These are phyloP conservation scores for Polyplosphaeria fusca DNA, from an alignment of 495 filamentous ascomycete species.

Conservation along the genomic window DNA sequence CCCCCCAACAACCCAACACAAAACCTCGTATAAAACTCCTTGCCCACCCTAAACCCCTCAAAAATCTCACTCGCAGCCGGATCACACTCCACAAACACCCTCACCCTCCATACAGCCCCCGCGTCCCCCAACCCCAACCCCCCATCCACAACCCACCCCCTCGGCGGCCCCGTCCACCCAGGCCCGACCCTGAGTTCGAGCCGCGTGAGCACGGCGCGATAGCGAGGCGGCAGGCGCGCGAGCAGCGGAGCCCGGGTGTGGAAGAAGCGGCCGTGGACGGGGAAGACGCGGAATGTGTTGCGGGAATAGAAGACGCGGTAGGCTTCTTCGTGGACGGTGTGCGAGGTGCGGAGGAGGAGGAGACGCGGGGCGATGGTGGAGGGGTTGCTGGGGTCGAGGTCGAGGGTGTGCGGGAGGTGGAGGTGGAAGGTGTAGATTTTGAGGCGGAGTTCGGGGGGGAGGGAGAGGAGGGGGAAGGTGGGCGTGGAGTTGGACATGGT, in stretches of 20 bases:
- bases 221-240: conserved; percentile 61
- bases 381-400: conserved; percentile 67
- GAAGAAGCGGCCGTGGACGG: conserved; percentile 64
- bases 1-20: conserved; percentile 55
- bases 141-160: conserved; percentile 66
- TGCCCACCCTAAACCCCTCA: conserved; percentile 64
- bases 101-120: conserved; percentile 58
- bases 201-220: conserved; percentile 62
- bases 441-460: conserved; percentile 73
- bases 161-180: conserved; percentile 73
- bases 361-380: conserved; percentile 56
- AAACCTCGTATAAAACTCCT: conserved; percentile 75
- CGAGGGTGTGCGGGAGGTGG: conserved; percentile 54
- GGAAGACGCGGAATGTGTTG: conserved; percentile 76
- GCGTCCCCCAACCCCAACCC: conserved; percentile 65
- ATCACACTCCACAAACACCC: conserved; percentile 76
- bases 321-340: conserved; percentile 67
- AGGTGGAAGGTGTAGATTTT: conserved; percentile 68
- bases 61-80: conserved; percentile 66
- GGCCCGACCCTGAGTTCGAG: conserved; percentile 78
- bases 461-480: conserved; percentile 71
- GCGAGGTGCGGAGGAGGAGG: conserved; percentile 60
- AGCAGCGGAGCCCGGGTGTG: conserved; percentile 62
- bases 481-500: not conserved
- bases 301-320: conserved; percentile 69